Evolutionary conservation across 805 yeast genomes (phyloP), one percentile per base, ranked within the genome.

Genomic region (Nakazawaea wickerhamii): DNA sequence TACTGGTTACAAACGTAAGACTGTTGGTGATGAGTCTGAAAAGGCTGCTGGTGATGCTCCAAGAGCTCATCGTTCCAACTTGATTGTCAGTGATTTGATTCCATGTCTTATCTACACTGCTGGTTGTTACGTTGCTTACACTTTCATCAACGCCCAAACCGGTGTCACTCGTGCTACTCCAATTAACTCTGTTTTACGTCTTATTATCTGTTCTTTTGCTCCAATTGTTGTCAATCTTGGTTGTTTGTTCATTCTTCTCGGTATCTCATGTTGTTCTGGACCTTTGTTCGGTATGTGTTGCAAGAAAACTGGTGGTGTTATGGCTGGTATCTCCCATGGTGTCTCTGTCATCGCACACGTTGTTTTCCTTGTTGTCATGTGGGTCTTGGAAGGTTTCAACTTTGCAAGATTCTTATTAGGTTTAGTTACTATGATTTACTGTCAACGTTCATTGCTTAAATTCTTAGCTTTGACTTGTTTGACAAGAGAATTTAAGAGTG

Each of bases 251-350:
- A 74, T 84, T 51, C 77, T 91, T 66, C 72, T 85, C 55, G 88
- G 79, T 55, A 60, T 90, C 65, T 85, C 97, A 13, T 93, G 99
- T 70, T 93, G 97, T 75, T 87, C 96, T 22, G 99, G 99, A 63
- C 99, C 99, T 54, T 55, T 91, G 60, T 78, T 91, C 51, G 93
- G 93, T 45, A 65, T 90, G 69, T 91, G 99, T 68, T 91, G 98
- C 72, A 90, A 90, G 79, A 84, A 85, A 74, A 90, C 97, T 39
- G 95, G 96, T 68, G 83, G 96, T 9, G 95, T 88, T 31, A 81
- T 81, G 68, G 99, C 99, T 30, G 96, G 87, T 57, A 67, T 93
- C 61, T 96, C 98, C 17, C 99, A 93, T 60, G 97, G 96, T 68
- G 71, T 87, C 55, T 89, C 97, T 14, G 97, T 95, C 42, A 64